Percentiles rank a stretch among this genome's conserved stretches.
phyloP scores from a whole-genome alignment of 2,329 filamentous ascomycete species.

The Aspergillus sp. region DNA sequence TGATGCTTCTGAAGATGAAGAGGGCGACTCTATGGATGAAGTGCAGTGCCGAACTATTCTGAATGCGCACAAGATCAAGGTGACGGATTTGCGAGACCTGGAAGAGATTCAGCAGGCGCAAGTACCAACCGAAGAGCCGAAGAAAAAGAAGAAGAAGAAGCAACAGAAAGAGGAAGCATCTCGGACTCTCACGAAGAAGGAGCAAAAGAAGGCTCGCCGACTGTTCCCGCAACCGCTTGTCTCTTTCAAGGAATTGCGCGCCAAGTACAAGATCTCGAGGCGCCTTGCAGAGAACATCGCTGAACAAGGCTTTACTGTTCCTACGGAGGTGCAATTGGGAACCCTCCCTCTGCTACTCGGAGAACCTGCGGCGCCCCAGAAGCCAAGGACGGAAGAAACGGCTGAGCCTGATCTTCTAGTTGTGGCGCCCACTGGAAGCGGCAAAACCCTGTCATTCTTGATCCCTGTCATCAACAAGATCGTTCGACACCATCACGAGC shows the following conservation, averaged over 20 bases:
- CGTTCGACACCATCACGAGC: slow-evolving; percentile 52
- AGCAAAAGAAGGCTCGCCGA: slow-evolving; percentile 52
- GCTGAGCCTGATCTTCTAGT: slow-evolving; percentile 72
- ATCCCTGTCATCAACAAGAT: slow-evolving; percentile 82
- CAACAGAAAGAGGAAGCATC: slow-evolving; percentile 52
- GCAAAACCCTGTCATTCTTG: slow-evolving; percentile 91
- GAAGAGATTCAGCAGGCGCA: slow-evolving; percentile 32
- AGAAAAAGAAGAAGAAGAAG: slow-evolving; percentile 56
- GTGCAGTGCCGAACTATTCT: slow-evolving; percentile 73
- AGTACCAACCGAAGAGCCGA: slow-evolving; percentile 35
- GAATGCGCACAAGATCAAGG: slow-evolving; percentile 78
- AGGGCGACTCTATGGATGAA: slow-evolving; percentile 53
- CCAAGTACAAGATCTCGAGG: slow-evolving; percentile 70
- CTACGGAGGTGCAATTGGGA: slow-evolving; percentile 91
- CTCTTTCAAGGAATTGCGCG: slow-evolving; percentile 71
- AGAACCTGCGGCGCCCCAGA: slow-evolving; percentile 44
- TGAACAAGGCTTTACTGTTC: slow-evolving; percentile 79
- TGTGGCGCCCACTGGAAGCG: slow-evolving; percentile 91
- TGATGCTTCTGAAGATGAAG: slow-evolving; percentile 23
- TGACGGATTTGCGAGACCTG: slow-evolving; percentile 67
- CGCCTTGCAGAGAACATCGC: slow-evolving; percentile 75
- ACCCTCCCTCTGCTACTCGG: slow-evolving; percentile 74
- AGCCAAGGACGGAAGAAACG: slow-evolving; percentile 28
- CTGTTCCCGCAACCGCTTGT: slow-evolving; percentile 78
- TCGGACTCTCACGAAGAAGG: slow-evolving; percentile 45